Conservation (phyloP, 352 stramenopile genomes). For the Globisporangium ultimum region DNA sequence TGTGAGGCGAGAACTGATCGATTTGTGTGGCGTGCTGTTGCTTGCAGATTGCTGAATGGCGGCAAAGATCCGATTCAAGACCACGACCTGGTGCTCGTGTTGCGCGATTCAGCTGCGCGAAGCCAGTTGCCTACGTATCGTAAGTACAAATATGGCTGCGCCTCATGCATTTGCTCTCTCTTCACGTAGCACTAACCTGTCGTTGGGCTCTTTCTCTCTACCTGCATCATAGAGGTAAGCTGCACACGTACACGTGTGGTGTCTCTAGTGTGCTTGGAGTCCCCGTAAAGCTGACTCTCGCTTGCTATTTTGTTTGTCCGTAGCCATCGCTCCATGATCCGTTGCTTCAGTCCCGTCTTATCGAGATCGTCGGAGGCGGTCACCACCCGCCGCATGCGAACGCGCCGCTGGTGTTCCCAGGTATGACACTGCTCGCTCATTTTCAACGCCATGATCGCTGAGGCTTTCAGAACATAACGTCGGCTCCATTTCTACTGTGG, state of each 20-base stretch:
- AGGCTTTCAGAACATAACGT: not conserved
- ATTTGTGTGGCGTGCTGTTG: not conserved
- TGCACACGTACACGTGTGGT: no score
- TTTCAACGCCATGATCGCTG: not conserved
- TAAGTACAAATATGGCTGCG: slow-evolving; percentile 25
- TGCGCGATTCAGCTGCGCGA: slow-evolving; percentile 48
- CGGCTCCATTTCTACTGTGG: not conserved
- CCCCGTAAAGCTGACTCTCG: not conserved
- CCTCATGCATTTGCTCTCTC: slow-evolving; percentile 16
- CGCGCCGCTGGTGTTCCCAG: slow-evolving; percentile 58
- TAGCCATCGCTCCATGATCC: not conserved
- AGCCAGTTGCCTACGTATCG: slow-evolving; percentile 34
- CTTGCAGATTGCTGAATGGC: slow-evolving; percentile 45
- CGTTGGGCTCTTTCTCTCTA: not conserved
- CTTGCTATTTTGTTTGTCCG: not conserved
- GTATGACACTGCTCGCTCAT: slow-evolving; percentile 16
- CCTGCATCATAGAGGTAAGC: not conserved
- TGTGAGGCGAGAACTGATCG: not conserved
- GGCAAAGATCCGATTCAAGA: slow-evolving; percentile 50
- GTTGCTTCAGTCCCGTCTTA: slow-evolving; percentile 12
- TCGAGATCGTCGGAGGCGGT: slow-evolving; percentile 62
- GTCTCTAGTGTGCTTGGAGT: not conserved
- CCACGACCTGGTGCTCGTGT: slow-evolving; percentile 56
- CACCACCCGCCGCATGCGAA: slow-evolving; percentile 39
- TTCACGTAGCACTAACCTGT: not conserved